A percentile compares a stretch with the other conserved stretches of the same genome.
Evolutionary conservation across 768 basidiomycete genomes (phyloP).

Genomic region (Leucocoprinus sp.): DNA sequence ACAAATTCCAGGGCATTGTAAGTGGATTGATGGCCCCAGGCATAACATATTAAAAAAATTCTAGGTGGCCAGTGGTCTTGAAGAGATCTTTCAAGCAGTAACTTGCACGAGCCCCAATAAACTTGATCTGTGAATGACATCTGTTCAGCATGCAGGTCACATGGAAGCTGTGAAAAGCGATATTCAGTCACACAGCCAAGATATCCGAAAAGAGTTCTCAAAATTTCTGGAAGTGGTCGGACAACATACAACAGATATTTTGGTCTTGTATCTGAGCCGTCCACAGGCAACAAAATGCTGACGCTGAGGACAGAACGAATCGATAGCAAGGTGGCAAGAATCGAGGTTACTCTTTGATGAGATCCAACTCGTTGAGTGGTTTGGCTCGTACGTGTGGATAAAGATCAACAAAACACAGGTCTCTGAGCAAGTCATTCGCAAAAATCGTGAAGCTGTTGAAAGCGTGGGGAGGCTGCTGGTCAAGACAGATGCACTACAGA

Average conservation of each 20-base stretch:
- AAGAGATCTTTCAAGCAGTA: background rate
- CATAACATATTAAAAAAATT: background rate
- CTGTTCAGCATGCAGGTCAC: conserved; percentile 4
- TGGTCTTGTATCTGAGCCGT: background rate
- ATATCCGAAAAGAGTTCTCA: background rate
- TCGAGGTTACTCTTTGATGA: background rate
- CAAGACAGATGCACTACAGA: conserved; percentile 4
- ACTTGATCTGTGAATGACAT: background rate
- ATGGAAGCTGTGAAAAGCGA: conserved; percentile 5
- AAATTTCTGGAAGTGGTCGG: background rate
- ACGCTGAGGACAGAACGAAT: background rate
- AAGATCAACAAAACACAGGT: background rate
- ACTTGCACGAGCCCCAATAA: background rate
- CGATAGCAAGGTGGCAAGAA: conserved; percentile 3
- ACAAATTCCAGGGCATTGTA: conserved; percentile 1
- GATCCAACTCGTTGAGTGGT: conserved; percentile 6
- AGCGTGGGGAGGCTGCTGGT: background rate
- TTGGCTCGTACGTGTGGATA: background rate
- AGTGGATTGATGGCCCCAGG: background rate
- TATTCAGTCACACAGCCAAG: background rate
- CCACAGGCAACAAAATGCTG: background rate
- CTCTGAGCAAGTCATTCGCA: background rate
- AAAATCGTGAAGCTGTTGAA: background rate
- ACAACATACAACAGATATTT: background rate
- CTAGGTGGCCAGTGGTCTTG: background rate